Percentiles rank a stretch among this genome's conserved stretches.
Evolutionary conservation across 192 early-diverging fungal species (phyloP).

Genomic region (Gonapodya prolifera): DNA sequence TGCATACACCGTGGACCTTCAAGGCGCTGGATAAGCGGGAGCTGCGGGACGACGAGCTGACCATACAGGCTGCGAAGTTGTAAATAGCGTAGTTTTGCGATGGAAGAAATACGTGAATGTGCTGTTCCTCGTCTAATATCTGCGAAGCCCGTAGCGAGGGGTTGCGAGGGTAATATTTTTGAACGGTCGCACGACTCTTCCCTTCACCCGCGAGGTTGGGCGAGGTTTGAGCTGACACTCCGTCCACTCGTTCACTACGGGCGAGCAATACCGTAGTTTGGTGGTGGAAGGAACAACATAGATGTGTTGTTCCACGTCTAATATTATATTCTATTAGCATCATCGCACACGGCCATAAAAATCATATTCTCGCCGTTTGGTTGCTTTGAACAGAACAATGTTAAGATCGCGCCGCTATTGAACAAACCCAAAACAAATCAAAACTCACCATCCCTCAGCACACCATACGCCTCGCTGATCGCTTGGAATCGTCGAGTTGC

Average conservation of each 20-base stretch:
- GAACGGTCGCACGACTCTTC: too few relatives aligned
- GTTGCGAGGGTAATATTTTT: too few relatives aligned
- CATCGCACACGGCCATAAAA: not conserved
- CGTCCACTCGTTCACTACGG: too few relatives aligned
- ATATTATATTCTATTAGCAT: not conserved
- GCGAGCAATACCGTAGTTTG: too few relatives aligned
- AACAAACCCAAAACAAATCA: not conserved
- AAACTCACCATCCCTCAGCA: not conserved
- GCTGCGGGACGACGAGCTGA: not conserved
- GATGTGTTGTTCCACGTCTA: too few relatives aligned
- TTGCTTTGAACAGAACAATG: not conserved
- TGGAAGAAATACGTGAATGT: too few relatives aligned
- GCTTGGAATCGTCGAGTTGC: not conserved
- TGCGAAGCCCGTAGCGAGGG: too few relatives aligned
- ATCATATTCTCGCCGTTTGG: not conserved
- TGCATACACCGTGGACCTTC: not conserved
- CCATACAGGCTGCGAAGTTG: not conserved
- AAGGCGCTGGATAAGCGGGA: not conserved
- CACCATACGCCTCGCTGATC: not conserved
- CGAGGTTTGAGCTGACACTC: too few relatives aligned
- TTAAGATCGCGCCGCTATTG: not conserved
- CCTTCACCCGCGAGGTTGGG: too few relatives aligned
- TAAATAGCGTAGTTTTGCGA: not conserved
- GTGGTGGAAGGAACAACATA: too few relatives aligned
- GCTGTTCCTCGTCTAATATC: too few relatives aligned